Base-by-base conservation (phyloP, 2,329 filamentous ascomycete species). In the Pyrenophora tritici-repentis region DNA sequence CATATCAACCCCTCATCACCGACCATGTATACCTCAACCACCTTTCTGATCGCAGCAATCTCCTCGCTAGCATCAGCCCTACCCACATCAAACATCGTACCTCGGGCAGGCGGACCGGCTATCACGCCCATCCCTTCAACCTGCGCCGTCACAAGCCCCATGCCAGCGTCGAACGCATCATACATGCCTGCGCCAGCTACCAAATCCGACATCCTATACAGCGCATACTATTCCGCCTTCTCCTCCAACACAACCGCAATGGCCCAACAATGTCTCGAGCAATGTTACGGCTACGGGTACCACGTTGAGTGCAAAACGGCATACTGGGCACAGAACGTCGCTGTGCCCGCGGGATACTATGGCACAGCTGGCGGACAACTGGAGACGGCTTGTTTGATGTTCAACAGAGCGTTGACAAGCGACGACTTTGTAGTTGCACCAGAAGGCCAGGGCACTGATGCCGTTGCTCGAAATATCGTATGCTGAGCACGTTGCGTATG, bases 271-370 rank as follows among this genome's bases (percentile, higher is more conserved):
- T 76, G 74, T 53, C 62, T 71, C 3, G 45, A 76, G 52, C 75
- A 76, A 53, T 77, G 75, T 60, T 73, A 76, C 47, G 74, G 75
- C 10, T 73, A 71, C 38, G 74, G 74, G 9, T 58, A 66, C 34
- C 50, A 51, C n/a, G 57, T 55, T 8, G 56, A 71, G 33, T 77
- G 75, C 61, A 69, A 70, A 47, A 62, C 63, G 7, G 70, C 67
- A 2, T 72, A 68, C 24, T 68, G 75, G 64, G 73, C 69, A 1
- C 64, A 75, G 40, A 66, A 73, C n/a, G 60, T 75, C n/a, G 55
- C 58, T 12, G 61, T 66, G 7, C 74, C 74, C 7, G 50, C 61
- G n/a, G 67, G 65, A 2, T 74, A 70, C 36, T 68, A 66, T 39
- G 72, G 70, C 5, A 58, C 60, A 2, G 32, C 57, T 6, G 70